Evolutionary conservation across 2,329 filamentous ascomycete genomes (phyloP), one percentile per base, ranked within the genome.

Genomic region (Fusarium robinianum): DNA sequence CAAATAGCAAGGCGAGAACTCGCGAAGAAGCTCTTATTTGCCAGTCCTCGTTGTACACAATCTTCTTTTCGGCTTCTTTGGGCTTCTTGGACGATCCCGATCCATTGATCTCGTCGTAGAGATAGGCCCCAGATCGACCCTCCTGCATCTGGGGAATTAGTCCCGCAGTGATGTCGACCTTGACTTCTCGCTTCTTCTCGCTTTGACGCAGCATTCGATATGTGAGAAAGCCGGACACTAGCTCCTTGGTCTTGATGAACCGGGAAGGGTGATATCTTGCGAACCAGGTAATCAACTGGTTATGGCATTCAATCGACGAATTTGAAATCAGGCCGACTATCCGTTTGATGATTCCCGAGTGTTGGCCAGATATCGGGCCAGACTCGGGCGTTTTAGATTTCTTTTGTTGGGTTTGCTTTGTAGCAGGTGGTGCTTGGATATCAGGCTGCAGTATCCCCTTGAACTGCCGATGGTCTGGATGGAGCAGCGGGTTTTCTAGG

Each of bases 321-420:
- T 95, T 89, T 2, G 89, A 86, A 16, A 95, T 63, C 8, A 96
- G 71, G 1, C 91, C 91, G 17, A 95, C 67, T 25, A 95, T 84
- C 24, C 91, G 81, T 66, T 96, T 96, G 58, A 95, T 81, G 39
- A 96, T 86, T 5, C 86, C 87, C 3, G 88, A 90, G 67, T 95
- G 87, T 46, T 88, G 81, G 2, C 84, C 85, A 17, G 80, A 74
- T 8, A 74, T 62, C 6, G 70, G 75, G 0, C 73, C 74, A 3
- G 69, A 66, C 24, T 64, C 67, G 5, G 70, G 63, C 3, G 44
- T 31, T 4, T 41, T 21, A 6, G 48, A 34, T 15, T 51, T 51
- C 16, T 46, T 49, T 5, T 47, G 43, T 21, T 56, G 55, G 10
- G 54, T 46, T 19, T 57, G 56, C 7, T 37, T 53, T 11, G 33